phyloP scores from a whole-genome alignment of 140 eudicot species.

The Erigeron philadelphicus region DNA sequence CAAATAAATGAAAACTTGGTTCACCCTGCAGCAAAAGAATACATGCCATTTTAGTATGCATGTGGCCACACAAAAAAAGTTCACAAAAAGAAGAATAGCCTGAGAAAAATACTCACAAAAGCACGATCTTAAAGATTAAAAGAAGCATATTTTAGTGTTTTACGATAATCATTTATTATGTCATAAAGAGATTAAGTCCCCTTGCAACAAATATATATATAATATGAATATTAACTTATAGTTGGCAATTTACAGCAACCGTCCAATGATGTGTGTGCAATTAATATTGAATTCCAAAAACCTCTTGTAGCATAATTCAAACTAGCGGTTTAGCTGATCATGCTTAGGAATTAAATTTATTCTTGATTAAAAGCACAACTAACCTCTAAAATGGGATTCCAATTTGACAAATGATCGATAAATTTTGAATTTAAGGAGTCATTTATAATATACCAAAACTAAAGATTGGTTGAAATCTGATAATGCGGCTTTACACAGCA shows the following conservation, averaged over 20 bases:
- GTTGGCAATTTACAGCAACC: background rate
- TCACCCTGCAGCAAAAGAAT: conserved; percentile 56
- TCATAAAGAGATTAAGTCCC: background rate
- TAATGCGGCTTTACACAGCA: background rate
- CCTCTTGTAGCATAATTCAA: background rate
- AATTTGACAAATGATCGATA: background rate
- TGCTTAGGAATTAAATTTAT: background rate
- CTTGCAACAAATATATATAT: background rate
- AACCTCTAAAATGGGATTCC: background rate
- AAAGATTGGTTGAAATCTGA: background rate
- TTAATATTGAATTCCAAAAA: background rate
- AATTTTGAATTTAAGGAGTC: background rate
- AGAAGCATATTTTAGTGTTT: conserved; percentile 17
- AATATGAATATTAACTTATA: conserved; percentile 3
- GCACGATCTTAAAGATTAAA: background rate
- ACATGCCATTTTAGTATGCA: background rate
- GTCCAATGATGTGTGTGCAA: background rate
- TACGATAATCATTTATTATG: background rate
- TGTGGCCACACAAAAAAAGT: background rate
- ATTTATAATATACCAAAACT: background rate
- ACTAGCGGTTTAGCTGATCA: background rate
- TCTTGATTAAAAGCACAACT: background rate
- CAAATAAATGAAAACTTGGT: conserved; percentile 90
- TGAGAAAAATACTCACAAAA: background rate
- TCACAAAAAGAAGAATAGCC: background rate